Percentiles rank a stretch among this genome's conserved stretches.
Evolutionary conservation across 164 flowering plant genomes (phyloP).

Genomic region (Piper betle): DNA sequence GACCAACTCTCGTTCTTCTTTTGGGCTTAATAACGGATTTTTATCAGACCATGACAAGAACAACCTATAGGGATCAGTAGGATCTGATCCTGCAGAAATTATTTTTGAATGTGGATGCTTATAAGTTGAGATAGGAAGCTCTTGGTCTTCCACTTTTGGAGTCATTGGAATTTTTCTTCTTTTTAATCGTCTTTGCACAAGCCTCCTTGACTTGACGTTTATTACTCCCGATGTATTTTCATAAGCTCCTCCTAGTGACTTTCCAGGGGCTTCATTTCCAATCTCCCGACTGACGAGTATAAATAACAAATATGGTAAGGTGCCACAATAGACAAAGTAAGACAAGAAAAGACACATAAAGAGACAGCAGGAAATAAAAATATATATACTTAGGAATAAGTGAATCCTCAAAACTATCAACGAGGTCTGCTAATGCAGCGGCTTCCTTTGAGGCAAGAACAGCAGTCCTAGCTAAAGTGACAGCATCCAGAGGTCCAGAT

Average conservation of each 20-base stretch:
- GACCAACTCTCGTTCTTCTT: conserved; percentile 60
- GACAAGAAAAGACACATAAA: not conserved
- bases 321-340: not conserved
- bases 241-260: not conserved
- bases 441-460: conserved; percentile 64
- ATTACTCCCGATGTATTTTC: conserved; percentile 14
- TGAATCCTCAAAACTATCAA: conserved; percentile 17
- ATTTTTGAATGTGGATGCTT: conserved; percentile 17
- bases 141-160: conserved; percentile 12
- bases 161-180: conserved; percentile 31
- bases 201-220: conserved; percentile 58
- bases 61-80: conserved; percentile 50
- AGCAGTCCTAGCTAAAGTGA: conserved; percentile 64
- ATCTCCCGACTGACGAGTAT: conserved; percentile 15
- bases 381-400: conserved; percentile 1
- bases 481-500: conserved; percentile 19
- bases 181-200: conserved; percentile 46
- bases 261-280: conserved; percentile 11
- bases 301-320: not conserved
- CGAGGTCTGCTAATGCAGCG: conserved; percentile 31
- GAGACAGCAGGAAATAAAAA: not conserved
- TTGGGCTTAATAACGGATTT: conserved; percentile 45
- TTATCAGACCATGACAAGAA: conserved; percentile 58
- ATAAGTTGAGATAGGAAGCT: conserved; percentile 13
- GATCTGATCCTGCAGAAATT: conserved; percentile 29